A percentile compares a stretch with the other conserved stretches of the same genome.
Evolutionary conservation across 2,329 filamentous ascomycete genomes (phyloP).

Genomic region (Neurospora crassa): DNA sequence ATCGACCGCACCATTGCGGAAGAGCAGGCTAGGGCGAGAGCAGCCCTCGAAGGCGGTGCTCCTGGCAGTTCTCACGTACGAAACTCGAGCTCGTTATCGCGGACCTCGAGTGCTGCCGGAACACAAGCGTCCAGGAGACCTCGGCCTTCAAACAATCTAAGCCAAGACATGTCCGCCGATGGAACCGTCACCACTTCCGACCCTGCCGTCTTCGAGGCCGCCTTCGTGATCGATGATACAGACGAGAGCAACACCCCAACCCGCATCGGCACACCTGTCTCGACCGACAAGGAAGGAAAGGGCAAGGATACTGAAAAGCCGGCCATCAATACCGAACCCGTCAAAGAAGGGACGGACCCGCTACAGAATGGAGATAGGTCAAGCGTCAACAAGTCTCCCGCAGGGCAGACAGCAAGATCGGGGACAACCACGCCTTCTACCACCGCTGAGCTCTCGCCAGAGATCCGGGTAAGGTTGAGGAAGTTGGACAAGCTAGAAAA

Average conservation of each 20-base stretch:
- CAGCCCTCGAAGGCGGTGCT: slow-evolving; percentile 25
- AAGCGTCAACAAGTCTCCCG: slow-evolving; percentile 1
- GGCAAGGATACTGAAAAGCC: slow-evolving; percentile 4
- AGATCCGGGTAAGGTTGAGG: slow-evolving; percentile 65
- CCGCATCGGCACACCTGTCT: slow-evolving; percentile 32
- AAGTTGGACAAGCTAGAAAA: slow-evolving; percentile 86
- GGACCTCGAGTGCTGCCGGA: slow-evolving; percentile 23
- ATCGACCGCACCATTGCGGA: slow-evolving; percentile 84
- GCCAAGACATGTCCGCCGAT: slow-evolving; percentile 29
- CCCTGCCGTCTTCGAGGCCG: slow-evolving; percentile 77
- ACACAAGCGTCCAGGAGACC: slow-evolving; percentile 24
- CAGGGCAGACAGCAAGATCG: slow-evolving; percentile 1
- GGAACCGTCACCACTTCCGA: slow-evolving; percentile 51
- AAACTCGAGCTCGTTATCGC: slow-evolving; percentile 35
- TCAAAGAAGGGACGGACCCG: slow-evolving; percentile 1
- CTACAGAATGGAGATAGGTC: slow-evolving; percentile 4
- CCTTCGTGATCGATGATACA: slow-evolving; percentile 79
- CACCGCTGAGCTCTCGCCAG: slow-evolving; percentile 54
- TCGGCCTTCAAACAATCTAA: slow-evolving; percentile 33
- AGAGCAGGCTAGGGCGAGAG: slow-evolving; percentile 73
- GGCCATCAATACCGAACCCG: not conserved
- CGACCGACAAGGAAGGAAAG: slow-evolving; percentile 26
- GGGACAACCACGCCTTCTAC: slow-evolving; percentile 9
- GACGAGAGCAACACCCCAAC: slow-evolving; percentile 49
- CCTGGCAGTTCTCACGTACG: not conserved